Evolutionary conservation across 2,329 filamentous ascomycete species (phyloP).

Genomic region (Trichoderma sp.): DNA sequence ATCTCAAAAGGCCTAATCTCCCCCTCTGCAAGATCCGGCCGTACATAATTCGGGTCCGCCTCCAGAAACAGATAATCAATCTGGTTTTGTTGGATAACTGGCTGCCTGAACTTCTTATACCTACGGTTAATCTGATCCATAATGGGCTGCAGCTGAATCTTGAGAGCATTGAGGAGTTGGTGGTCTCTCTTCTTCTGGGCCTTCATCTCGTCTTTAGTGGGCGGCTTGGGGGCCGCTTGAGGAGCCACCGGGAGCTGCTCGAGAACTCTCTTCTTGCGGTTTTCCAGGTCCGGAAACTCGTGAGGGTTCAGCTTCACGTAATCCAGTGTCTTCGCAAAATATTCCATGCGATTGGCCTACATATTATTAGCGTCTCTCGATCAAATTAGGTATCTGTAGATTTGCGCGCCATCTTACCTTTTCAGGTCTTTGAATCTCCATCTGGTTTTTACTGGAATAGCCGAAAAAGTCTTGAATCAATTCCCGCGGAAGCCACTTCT

Average conservation of each 20-base stretch:
- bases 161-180: constrained; percentile 81
- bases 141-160: constrained; percentile 86
- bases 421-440: constrained; percentile 68
- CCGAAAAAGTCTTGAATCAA: constrained; percentile 82
- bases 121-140: constrained; percentile 95
- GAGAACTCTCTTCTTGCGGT: constrained; percentile 83
- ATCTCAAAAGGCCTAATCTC: constrained; percentile 78
- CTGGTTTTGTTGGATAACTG: constrained; percentile 72
- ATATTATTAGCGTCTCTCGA: not conserved
- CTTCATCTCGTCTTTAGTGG: constrained; percentile 79
- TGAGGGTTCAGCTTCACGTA: constrained; percentile 79
- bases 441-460: constrained; percentile 78
- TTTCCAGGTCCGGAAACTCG: constrained; percentile 85
- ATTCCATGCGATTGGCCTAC: constrained; percentile 70
- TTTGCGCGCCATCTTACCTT: constrained; percentile 49
- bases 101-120: constrained; percentile 85
- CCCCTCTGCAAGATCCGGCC: constrained; percentile 56
- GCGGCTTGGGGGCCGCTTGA: constrained; percentile 66
- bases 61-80: constrained; percentile 87
- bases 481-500: constrained; percentile 62
- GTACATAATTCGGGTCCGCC: constrained; percentile 72
- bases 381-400: no score
- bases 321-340: constrained; percentile 73
- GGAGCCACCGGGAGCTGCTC: constrained; percentile 77
- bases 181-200: constrained; percentile 81